These are phyloP conservation scores for Cladosporium sp. DNA, from an alignment of 2,329 filamentous ascomycete species.

Conservation along the genomic window DNA sequence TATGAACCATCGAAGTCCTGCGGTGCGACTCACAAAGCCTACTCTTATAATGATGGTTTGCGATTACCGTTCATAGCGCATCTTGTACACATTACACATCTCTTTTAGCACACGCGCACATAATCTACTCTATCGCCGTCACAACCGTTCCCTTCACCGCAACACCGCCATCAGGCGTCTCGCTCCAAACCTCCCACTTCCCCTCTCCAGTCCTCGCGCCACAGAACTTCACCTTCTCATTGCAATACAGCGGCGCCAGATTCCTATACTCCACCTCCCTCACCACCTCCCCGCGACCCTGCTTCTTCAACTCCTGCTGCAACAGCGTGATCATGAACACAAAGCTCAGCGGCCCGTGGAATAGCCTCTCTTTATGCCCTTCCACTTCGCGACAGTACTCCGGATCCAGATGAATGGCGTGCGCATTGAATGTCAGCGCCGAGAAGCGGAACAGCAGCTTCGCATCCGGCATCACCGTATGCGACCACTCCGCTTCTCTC, in stretches of 20 bases:
- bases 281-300: conserved; percentile 40
- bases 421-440: conserved; percentile 86
- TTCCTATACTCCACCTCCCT: conserved; percentile 71
- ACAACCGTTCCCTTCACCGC: conserved; percentile 43
- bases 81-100: not conserved
- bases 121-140: conserved; percentile 17
- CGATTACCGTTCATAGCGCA: not conserved
- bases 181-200: conserved; percentile 40
- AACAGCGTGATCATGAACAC: conserved; percentile 71
- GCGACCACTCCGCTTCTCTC: conserved; percentile 49
- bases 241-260: conserved; percentile 72
- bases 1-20: not conserved
- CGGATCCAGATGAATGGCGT: conserved; percentile 81
- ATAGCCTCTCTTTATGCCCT: conserved; percentile 68
- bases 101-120: not conserved
- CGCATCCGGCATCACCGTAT: conserved; percentile 62
- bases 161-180: conserved; percentile 38
- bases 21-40: not conserved
- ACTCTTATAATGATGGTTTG: not conserved
- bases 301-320: conserved; percentile 46
- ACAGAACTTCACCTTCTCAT: conserved; percentile 67
- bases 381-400: conserved; percentile 67
- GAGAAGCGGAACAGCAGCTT: conserved; percentile 84
- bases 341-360: conserved; percentile 81
- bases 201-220: conserved; percentile 47